Conservation (phyloP, 2,329 filamentous ascomycete genomes). For the Cladobotryum protrusum region DNA sequence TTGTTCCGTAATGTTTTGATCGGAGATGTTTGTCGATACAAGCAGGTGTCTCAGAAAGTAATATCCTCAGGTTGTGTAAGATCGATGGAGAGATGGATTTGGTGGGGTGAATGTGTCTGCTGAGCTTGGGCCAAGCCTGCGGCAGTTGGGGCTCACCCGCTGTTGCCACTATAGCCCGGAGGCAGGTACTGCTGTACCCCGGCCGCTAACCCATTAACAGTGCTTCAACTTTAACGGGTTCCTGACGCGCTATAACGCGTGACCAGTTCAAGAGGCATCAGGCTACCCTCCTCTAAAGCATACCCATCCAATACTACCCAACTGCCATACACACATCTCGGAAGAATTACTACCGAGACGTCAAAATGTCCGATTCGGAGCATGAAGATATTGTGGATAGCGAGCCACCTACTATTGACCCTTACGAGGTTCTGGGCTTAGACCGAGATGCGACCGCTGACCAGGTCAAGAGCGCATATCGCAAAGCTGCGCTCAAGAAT, state of each 20-base stretch:
- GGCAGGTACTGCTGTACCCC: too few relatives aligned
- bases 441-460: constrained; percentile 64
- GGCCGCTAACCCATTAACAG: constrained; percentile 7
- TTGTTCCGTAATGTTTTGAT: not conserved
- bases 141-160: constrained; percentile 4
- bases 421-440: constrained; percentile 74
- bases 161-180: not conserved
- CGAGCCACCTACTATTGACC: constrained; percentile 60
- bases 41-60: too few relatives aligned
- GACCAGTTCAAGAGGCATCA: constrained; percentile 8
- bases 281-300: constrained; percentile 5
- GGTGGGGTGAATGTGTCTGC: not conserved
- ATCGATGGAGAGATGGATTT: not conserved
- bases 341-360: not conserved
- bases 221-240: constrained; percentile 6
- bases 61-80: too few relatives aligned
- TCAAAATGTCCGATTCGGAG: constrained; percentile 45
- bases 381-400: constrained; percentile 47
- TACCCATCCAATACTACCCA: not conserved
- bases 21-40: too few relatives aligned
- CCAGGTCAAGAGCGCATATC: constrained; percentile 85
- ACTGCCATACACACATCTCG: not conserved
- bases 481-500: constrained; percentile 79
- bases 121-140: not conserved
- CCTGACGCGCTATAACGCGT: constrained; percentile 15